Base-by-base conservation (phyloP, 495 filamentous ascomycete genomes). In the Aspergillus coremiiformis region DNA sequence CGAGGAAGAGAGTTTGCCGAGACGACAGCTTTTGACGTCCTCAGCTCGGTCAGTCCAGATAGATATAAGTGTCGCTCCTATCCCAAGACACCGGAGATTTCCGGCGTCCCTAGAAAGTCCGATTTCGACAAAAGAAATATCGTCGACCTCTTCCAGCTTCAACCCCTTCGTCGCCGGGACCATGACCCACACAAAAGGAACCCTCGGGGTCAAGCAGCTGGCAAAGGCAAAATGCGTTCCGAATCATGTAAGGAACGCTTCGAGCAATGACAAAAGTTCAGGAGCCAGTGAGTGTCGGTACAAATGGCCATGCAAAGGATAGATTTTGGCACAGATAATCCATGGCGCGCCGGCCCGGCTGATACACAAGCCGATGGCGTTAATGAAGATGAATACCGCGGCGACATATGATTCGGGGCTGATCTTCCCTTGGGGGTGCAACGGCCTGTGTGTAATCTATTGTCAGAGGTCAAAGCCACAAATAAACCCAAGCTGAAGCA, bases 331-430 rank as follows among this genome's bases (percentile, higher is more conserved):
- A 59, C 75, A 75, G 51, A 78, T 56, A 27, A 80, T 72, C 76
- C 78, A 82, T 0, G 78, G 75, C 2, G 76, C 73, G 8, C 80
- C 81, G 54, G 83, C 83, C 81, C 82, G 84, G 2, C 76, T 76
- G 0, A 81, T 75, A 0, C 80, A 78, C 58, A 84, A 86, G 66
- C 80, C 84, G 8, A 78, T 73, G 11, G 81, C 84, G 71, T 80
- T 84, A 61, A 84, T 80, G 69, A 83, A 83, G 67, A 83, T 79
- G 17, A 84, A 72, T 8, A 79, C 81, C 0, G 77, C 75, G 27
- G 80, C 80, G n/a, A 76, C 78, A 22, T 70, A 75, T 3, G 70
- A 59, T 1, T 64, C 64, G 24, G 82, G 58, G 15, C 61, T 55
- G 9, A 47, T 56, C 11, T 51, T 58, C 24, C 47, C 23, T 8